phyloP scores from a whole-genome alignment of 2,329 filamentous ascomycete species.

The Nectriaceae sp. region DNA sequence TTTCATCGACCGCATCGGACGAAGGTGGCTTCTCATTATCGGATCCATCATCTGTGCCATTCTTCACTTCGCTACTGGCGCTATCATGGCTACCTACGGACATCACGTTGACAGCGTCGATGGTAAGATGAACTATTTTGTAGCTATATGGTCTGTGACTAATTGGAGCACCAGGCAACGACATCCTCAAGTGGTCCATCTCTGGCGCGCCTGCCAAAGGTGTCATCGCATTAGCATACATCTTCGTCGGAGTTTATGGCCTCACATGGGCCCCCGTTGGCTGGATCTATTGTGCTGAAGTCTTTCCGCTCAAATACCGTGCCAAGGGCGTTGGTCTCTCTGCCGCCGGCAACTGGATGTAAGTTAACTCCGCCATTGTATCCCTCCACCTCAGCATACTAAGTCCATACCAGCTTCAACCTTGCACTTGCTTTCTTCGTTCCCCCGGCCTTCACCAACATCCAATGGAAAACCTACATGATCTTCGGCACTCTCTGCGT shows the following conservation, averaged over 20 bases:
- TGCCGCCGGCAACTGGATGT: conserved; percentile 47
- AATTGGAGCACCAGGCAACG: conserved; percentile 38
- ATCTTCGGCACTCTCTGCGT: conserved; percentile 45
- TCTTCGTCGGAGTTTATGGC: conserved; percentile 41
- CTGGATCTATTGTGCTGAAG: conserved; percentile 62
- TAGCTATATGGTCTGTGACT: no score
- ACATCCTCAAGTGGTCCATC: conserved; percentile 48
- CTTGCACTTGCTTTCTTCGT: conserved; percentile 42
- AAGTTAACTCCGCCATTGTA: conserved; percentile 15
- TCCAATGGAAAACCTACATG: conserved; percentile 53
- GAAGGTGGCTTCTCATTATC: conserved; percentile 46
- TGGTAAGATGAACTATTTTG: conserved; percentile 25
- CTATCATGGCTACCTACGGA: conserved; percentile 51
- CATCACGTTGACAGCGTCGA: conserved; percentile 44
- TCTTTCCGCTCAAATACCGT: conserved; percentile 48
- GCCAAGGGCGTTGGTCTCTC: conserved; percentile 56
- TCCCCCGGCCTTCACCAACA: conserved; percentile 39
- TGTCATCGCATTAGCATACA: conserved; percentile 53
- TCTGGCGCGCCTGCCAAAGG: conserved; percentile 47
- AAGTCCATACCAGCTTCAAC: conserved; percentile 34
- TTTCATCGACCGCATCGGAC: conserved; percentile 51
- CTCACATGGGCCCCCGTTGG: conserved; percentile 51
- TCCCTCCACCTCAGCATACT: neutral
- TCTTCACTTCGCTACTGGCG: conserved; percentile 50
- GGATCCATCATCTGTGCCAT: conserved; percentile 48